Percentiles rank a stretch among this genome's conserved stretches.
These are phyloP conservation scores for Aspergillus sp. DNA, from an alignment of 2,329 filamentous ascomycete species.

Conservation along the genomic window DNA sequence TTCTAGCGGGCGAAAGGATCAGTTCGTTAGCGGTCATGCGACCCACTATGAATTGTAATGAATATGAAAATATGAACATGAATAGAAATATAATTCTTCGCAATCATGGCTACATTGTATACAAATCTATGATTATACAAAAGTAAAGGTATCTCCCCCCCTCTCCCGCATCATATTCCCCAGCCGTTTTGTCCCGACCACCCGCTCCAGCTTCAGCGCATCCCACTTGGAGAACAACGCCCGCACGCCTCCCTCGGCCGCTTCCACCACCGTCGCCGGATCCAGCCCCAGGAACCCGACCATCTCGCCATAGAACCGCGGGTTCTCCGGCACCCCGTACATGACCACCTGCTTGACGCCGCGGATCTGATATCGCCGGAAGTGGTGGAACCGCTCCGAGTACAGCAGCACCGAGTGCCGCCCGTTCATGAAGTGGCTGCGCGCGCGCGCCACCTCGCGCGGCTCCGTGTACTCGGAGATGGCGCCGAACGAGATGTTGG, in stretches of 20 bases:
- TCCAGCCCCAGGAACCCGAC: slow-evolving; percentile 41
- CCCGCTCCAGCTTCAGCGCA: slow-evolving; percentile 78
- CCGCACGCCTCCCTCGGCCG: slow-evolving; percentile 55
- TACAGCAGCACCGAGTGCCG: slow-evolving; percentile 83
- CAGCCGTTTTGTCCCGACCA: slow-evolving; percentile 78
- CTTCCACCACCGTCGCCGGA: slow-evolving; percentile 51
- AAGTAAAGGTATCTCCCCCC: slow-evolving; percentile 88
- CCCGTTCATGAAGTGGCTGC: slow-evolving; percentile 82
- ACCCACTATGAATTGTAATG: no score
- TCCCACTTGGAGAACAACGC: slow-evolving; percentile 85
- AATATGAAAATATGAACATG: neutral
- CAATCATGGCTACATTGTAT: no score
- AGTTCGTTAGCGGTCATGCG: no score
- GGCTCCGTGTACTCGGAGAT: slow-evolving; percentile 85
- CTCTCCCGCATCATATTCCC: slow-evolving; percentile 79
- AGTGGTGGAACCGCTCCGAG: slow-evolving; percentile 95
- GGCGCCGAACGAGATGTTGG: slow-evolving; percentile 68
- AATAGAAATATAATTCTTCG: neutral
- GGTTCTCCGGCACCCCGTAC: slow-evolving; percentile 88
- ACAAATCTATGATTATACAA: no score
- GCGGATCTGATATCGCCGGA: slow-evolving; percentile 77
- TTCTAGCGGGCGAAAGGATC: no score
- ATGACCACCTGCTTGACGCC: slow-evolving; percentile 83
- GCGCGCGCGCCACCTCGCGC: slow-evolving; percentile 75
- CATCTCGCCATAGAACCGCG: slow-evolving; percentile 48